phyloP scores from a whole-genome alignment of 768 basidiomycete genomes.

The Rhodosporidiobolus odoratus region DNA sequence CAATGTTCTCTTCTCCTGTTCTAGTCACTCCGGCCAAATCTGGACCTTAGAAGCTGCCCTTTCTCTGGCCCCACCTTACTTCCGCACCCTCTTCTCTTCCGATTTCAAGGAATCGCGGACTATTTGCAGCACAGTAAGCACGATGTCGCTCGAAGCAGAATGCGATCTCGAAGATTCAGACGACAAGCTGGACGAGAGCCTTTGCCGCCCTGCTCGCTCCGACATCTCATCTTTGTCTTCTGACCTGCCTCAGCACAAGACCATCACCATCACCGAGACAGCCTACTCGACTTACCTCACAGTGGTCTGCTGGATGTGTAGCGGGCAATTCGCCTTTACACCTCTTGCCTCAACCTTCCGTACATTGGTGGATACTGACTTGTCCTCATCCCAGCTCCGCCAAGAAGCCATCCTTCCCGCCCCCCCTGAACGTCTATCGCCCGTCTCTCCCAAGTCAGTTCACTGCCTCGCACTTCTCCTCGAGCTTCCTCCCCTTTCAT shows the following conservation, averaged over 20 bases:
- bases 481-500: not conserved
- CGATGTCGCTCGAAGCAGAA: too few relatives aligned
- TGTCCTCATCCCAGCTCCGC: not conserved
- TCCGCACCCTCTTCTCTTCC: slow-evolving; percentile 2
- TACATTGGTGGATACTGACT: not conserved
- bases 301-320: not conserved
- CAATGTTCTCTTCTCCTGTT: too few relatives aligned
- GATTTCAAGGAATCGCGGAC: not conserved
- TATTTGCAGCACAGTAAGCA: too few relatives aligned
- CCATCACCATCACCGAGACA: not conserved
- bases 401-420: not conserved
- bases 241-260: not conserved
- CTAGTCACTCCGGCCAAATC: too few relatives aligned
- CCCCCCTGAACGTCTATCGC: not conserved
- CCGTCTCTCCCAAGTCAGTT: slow-evolving; percentile 22
- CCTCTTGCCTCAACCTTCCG: not conserved
- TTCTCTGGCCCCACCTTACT: not conserved
- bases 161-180: not conserved
- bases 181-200: not conserved
- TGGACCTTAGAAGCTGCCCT: not conserved
- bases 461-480: slow-evolving; percentile 29
- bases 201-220: too few relatives aligned
- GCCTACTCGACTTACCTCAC: slow-evolving; percentile 1
- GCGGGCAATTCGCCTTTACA: not conserved
- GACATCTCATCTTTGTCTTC: not conserved